phyloP scores from a whole-genome alignment of 106 monocot species.

The Gastrodia elata region DNA sequence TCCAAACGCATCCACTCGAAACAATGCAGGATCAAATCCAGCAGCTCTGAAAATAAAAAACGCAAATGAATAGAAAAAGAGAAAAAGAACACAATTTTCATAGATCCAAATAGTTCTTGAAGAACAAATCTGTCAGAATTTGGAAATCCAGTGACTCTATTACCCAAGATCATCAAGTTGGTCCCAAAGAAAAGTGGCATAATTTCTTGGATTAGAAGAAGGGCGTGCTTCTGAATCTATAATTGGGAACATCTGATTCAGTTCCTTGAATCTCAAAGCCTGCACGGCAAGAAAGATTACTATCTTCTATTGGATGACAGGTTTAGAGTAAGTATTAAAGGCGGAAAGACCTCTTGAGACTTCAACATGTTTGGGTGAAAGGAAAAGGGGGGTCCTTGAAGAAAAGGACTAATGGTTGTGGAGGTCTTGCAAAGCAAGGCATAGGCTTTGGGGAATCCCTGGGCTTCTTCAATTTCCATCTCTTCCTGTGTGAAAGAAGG shows the following conservation, averaged over 20 bases:
- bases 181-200: conserved; percentile 71
- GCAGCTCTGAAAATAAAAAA: conserved; percentile 62
- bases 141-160: background rate
- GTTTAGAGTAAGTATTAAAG: background rate
- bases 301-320: background rate
- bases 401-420: conserved; percentile 10
- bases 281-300: conserved; percentile 8
- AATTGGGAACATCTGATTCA: conserved; percentile 69
- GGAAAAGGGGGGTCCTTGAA: conserved; percentile 44
- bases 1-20: conserved; percentile 76
- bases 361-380: conserved; percentile 56
- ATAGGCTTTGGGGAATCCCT: conserved; percentile 61
- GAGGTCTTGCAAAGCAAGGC: conserved; percentile 32
- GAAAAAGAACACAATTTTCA: background rate
- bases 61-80: no score
- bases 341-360: conserved; percentile 66
- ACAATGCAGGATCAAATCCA: conserved; percentile 83
- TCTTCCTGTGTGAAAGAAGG: conserved; percentile 31
- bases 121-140: background rate
- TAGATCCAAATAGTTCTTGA: background rate
- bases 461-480: conserved; percentile 30
- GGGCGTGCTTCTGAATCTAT: conserved; percentile 40
- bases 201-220: conserved; percentile 46
- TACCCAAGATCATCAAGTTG: conserved; percentile 89
- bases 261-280: conserved; percentile 51